Conservation (phyloP, 2,329 filamentous ascomycete genomes). For the Fusarium oxysporum region DNA sequence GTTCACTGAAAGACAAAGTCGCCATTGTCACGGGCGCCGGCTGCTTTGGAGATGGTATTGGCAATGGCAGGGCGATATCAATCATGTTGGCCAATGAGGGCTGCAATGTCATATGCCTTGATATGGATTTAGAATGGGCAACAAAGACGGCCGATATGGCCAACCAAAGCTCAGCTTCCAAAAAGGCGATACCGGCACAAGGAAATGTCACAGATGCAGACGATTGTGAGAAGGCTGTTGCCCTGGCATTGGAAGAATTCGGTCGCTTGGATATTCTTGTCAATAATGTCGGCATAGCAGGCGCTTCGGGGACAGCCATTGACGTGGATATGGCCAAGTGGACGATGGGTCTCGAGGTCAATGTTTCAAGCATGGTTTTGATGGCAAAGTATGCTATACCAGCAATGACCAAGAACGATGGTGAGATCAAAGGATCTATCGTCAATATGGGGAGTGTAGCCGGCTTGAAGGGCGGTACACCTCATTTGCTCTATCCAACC, state of each 20-base stretch:
- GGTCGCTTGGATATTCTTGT: slow-evolving; percentile 71
- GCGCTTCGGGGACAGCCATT: slow-evolving; percentile 68
- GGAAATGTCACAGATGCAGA: slow-evolving; percentile 66
- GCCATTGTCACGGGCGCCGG: slow-evolving; percentile 72
- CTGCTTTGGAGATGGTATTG: slow-evolving; percentile 66
- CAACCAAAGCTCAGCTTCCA: slow-evolving; percentile 50
- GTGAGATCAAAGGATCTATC: slow-evolving; percentile 61
- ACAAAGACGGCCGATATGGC: slow-evolving; percentile 66
- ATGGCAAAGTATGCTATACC: slow-evolving; percentile 73
- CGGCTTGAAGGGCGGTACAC: slow-evolving; percentile 61
- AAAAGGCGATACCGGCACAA: slow-evolving; percentile 55
- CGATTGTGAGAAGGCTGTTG: slow-evolving; percentile 61
- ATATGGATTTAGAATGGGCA: slow-evolving; percentile 62
- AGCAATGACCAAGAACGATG: slow-evolving; percentile 66
- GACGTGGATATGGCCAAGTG: slow-evolving; percentile 70
- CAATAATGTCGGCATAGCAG: slow-evolving; percentile 73
- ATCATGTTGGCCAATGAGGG: slow-evolving; percentile 71
- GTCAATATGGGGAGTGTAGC: slow-evolving; percentile 74
- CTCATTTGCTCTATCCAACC: slow-evolving; percentile 59
- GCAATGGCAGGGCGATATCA: slow-evolving; percentile 69
- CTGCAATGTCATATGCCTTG: slow-evolving; percentile 68
- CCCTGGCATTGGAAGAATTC: slow-evolving; percentile 59
- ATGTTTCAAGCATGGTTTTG: slow-evolving; percentile 73
- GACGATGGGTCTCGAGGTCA: slow-evolving; percentile 68
- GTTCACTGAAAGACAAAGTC: slow-evolving; percentile 49